These are phyloP conservation scores for Verticillium dahliae DNA, from an alignment of 2,329 filamentous ascomycete genomes.

Conservation along the genomic window DNA sequence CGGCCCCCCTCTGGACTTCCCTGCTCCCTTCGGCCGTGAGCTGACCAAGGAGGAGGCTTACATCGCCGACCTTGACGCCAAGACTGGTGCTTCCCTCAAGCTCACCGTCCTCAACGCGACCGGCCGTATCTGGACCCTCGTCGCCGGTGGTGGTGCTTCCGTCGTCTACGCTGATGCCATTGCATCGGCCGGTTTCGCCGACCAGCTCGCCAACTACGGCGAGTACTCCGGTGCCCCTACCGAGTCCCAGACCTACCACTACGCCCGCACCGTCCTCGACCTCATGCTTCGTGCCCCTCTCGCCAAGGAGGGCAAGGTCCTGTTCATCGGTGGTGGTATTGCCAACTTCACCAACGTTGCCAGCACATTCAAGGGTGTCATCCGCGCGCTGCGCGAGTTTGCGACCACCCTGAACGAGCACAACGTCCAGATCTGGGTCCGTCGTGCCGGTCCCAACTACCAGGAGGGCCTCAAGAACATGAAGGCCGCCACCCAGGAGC, in stretches of 20 bases:
- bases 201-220: constrained; percentile 98
- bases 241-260: constrained; percentile 99
- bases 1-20: constrained; percentile 97
- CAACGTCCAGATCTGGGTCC: constrained; percentile 97
- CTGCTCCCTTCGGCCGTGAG: constrained; percentile 96
- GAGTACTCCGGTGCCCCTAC: constrained; percentile 99
- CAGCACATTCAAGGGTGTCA: constrained; percentile 99
- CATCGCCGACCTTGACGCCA: constrained; percentile 97
- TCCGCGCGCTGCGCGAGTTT: constrained; percentile 88
- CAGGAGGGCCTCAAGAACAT: constrained; percentile 99
- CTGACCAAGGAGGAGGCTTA: constrained; percentile 98
- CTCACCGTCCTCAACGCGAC: constrained; percentile 88
- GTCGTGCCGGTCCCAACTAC: constrained; percentile 90
- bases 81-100: constrained; percentile 98
- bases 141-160: constrained; percentile 98
- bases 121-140: constrained; percentile 95
- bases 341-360: constrained; percentile 99
- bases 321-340: constrained; percentile 99
- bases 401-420: constrained; percentile 83
- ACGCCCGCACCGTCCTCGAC: constrained; percentile 92
- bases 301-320: constrained; percentile 87
- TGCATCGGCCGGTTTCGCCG: constrained; percentile 88
- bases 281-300: constrained; percentile 90
- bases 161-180: constrained; percentile 99
- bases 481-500: constrained; percentile 90